These are phyloP conservation scores for Acacia crassicarpa DNA, from an alignment of 306 rosid species.

Conservation along the genomic window DNA sequence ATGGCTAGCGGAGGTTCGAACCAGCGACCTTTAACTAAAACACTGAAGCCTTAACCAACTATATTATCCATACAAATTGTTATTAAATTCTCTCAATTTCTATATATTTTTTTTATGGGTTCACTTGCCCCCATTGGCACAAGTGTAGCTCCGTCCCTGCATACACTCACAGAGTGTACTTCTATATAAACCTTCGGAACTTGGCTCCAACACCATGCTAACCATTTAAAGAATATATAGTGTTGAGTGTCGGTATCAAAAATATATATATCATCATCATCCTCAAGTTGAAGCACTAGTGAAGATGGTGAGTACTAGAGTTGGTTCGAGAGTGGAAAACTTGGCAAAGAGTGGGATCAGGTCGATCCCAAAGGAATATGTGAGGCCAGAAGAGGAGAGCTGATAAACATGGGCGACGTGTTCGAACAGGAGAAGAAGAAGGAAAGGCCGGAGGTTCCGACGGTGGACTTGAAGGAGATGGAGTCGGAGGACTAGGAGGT, in stretches of 20 bases:
- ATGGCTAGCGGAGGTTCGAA: too few relatives aligned
- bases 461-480: conserved; percentile 60
- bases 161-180: too few relatives aligned
- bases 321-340: conserved; percentile 62
- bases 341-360: conserved; percentile 59
- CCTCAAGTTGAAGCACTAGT: not conserved
- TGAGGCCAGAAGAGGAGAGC: conserved; percentile 75
- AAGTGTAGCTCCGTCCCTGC: too few relatives aligned
- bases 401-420: conserved; percentile 49
- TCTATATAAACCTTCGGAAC: not conserved
- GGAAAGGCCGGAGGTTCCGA: conserved; percentile 69
- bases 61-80: too few relatives aligned
- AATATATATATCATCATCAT: not conserved
- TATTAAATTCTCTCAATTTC: too few relatives aligned
- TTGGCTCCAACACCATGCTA: not conserved
- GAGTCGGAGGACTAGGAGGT: conserved; percentile 42
- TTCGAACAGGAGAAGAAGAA: conserved; percentile 63
- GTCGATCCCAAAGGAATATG: conserved; percentile 69
- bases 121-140: too few relatives aligned
- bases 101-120: too few relatives aligned
- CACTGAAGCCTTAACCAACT: too few relatives aligned
- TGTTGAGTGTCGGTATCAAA: too few relatives aligned
- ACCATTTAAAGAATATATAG: too few relatives aligned
- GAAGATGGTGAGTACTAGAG: conserved; percentile 37
- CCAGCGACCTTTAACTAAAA: too few relatives aligned